phyloP scores from a whole-genome alignment of 2,329 filamentous ascomycete species.

The Arthrobotrys conoides region DNA sequence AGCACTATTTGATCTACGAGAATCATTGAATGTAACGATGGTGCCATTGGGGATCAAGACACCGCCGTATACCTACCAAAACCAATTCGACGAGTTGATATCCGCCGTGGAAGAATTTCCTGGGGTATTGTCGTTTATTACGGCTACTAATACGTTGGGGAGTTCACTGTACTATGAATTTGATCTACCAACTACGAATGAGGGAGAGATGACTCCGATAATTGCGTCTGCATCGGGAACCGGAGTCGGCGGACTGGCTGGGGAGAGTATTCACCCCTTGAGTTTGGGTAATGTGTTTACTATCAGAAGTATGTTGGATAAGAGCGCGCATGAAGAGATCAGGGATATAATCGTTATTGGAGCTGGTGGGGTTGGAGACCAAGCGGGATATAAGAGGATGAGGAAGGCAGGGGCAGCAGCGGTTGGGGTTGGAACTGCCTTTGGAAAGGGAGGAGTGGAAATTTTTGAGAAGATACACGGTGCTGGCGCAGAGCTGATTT shows the following conservation, averaged over 20 bases:
- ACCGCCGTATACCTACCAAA: conserved; percentile 80
- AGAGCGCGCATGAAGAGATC: conserved; percentile 67
- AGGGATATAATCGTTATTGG: conserved; percentile 77
- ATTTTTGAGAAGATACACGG: conserved; percentile 62
- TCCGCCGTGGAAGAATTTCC: conserved; percentile 69
- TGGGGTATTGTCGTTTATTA: conserved; percentile 74
- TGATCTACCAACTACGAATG: conserved; percentile 33
- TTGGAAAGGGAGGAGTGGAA: conserved; percentile 69
- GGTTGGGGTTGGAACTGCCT: conserved; percentile 78
- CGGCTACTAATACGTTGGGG: conserved; percentile 81
- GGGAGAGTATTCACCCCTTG: conserved; percentile 79
- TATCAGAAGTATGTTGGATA: conserved; percentile 74
- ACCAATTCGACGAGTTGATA: conserved; percentile 75
- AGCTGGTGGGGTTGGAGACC: conserved; percentile 79
- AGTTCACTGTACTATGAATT: conserved; percentile 74
- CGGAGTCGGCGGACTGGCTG: conserved; percentile 80
- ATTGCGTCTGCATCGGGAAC: conserved; percentile 71
- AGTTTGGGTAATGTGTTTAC: conserved; percentile 82
- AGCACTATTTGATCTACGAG: conserved; percentile 67
- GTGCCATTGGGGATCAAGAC: conserved; percentile 78
- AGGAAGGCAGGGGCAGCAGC: conserved; percentile 75
- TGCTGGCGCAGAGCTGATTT: not conserved
- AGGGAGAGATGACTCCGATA: conserved; percentile 64
- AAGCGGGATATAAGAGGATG: conserved; percentile 76
- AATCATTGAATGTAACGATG: conserved; percentile 63